Evolutionary conservation across 2,329 filamentous ascomycete species (phyloP).

Genomic region (Amauroascus verrucosus): DNA sequence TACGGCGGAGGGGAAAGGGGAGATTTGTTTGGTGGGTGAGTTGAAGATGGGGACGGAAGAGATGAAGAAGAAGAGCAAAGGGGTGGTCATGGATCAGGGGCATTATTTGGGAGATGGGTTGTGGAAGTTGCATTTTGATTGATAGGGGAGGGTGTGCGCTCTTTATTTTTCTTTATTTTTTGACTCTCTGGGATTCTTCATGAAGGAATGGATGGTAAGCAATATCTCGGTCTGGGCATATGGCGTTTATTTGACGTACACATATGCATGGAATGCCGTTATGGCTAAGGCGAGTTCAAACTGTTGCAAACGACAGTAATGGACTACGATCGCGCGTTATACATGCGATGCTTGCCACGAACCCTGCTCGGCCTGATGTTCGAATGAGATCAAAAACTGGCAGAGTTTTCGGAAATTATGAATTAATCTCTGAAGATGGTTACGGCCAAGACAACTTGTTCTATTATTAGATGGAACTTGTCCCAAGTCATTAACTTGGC

Average conservation of each 20-base stretch:
- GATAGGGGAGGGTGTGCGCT: conserved; percentile 19
- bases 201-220: not conserved
- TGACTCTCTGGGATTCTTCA: not conserved
- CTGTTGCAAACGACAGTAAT: not conserved
- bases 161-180: conserved; percentile 1
- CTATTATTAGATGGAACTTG: not conserved
- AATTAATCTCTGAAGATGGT: not conserved
- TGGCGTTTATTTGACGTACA: conserved; percentile 1
- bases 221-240: conserved; percentile 8
- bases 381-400: no score
- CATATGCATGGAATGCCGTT: not conserved
- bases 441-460: not conserved
- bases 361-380: no score
- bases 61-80: conserved; percentile 90
- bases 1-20: conserved; percentile 83
- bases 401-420: not conserved
- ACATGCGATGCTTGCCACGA: no score
- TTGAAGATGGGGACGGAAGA: conserved; percentile 78
- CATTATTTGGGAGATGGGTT: conserved; percentile 92
- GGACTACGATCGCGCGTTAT: not conserved
- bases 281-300: not conserved
- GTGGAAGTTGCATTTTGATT: conserved; percentile 61
- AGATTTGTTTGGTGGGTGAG: conserved; percentile 78
- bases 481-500: not conserved
- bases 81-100: conserved; percentile 82